Percentiles rank a stretch among this genome's conserved stretches.
phyloP scores from a whole-genome alignment of 306 rosid genomes.

The Pueraria montana region DNA sequence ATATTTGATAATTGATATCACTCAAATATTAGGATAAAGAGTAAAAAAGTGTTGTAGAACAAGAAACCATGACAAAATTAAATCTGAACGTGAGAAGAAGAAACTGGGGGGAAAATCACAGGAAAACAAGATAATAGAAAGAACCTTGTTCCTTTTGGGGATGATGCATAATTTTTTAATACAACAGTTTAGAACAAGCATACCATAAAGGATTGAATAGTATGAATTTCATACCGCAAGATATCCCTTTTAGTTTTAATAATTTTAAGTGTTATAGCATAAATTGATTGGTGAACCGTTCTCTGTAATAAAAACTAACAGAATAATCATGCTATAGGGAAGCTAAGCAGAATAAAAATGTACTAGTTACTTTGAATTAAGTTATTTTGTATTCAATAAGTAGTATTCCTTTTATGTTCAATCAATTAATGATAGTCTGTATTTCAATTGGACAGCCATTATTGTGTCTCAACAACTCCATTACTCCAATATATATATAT shows the following conservation, averaged over 20 bases:
- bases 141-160: background rate
- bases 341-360: slow-evolving; percentile 17
- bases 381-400: slow-evolving; percentile 19
- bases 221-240: background rate
- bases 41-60: background rate
- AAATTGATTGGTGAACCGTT: slow-evolving; percentile 21
- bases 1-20: background rate
- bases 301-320: slow-evolving; percentile 24
- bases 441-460: slow-evolving; percentile 20
- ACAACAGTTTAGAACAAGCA: background rate
- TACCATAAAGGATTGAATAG: slow-evolving; percentile 14
- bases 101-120: no score
- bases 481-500: no score
- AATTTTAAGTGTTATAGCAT: background rate
- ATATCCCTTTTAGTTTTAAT: background rate
- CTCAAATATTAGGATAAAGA: slow-evolving; percentile 7
- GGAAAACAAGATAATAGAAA: background rate
- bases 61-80: background rate
- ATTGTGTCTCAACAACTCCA: background rate
- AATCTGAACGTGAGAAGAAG: background rate
- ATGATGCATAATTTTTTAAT: background rate
- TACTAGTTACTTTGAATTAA: background rate
- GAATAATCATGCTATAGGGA: background rate
- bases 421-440: background rate
- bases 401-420: slow-evolving; percentile 13